Evolutionary conservation across 2,329 filamentous ascomycete species (phyloP), one percentile per base, ranked within the genome.

Genomic region (Biscogniauxia mediterranea): DNA sequence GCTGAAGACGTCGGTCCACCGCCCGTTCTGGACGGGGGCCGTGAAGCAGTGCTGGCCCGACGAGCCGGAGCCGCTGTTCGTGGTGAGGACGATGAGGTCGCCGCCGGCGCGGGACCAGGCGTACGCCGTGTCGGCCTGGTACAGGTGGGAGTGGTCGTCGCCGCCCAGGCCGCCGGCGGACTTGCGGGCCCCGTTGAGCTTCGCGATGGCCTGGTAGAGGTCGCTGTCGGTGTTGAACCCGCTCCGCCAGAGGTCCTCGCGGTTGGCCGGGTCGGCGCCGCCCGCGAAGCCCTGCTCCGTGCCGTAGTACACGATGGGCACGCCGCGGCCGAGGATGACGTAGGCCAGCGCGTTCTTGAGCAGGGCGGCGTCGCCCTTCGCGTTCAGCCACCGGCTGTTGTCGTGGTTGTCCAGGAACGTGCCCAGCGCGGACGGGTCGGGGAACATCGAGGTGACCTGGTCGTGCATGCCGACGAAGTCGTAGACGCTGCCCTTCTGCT

Each of bases 231-330:
- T 81, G 62, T 77, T 68, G 71, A 81, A 88, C 6, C 74, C 74
- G 11, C 81, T 83, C 11, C 80, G 72, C 86, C 85, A 88, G 51
- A 84, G 76, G 7, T 85, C 83, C 69, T 87, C 84, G n/a, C 85
- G 82, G 67, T 83, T 82, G 56, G 78, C 79, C 0, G 79, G 74
- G 8, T 83, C 83, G 53, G 74, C 74, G 46, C 72, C 77, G n/a
- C 77, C 78, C 1, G 76, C 71, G 70, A 81, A 86, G 62, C 82
- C 84, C 68, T 89, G 87, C 73, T 89, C 87, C 63, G 87, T 84
- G 26, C 87, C 87, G 66, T 88, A 82, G 73, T 89, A 90, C 38
- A 89, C 79, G 59, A 88, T 85, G 1, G 86, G 86, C 49, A 89
- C 84, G 20, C 87, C 87, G 58, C 87, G 79, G 2, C 77, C 77